Evolutionary conservation across 2,329 filamentous ascomycete genomes (phyloP).

Genomic region (Ceratocystiopsis minuta): DNA sequence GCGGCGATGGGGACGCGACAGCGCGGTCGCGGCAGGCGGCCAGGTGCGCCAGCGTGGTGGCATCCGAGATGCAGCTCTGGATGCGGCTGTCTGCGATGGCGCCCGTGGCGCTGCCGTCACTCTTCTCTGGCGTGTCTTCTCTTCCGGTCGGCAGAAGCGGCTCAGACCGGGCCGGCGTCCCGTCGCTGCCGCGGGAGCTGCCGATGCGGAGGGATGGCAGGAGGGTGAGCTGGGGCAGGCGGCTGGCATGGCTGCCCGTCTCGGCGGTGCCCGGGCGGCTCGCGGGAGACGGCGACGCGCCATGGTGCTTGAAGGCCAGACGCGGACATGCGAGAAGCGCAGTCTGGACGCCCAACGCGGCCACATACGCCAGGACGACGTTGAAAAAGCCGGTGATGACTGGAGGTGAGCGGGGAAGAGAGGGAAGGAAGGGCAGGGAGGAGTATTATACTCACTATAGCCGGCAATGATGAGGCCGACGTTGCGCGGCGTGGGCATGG

Average conservation of each 20-base stretch:
- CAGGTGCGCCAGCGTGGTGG: no score
- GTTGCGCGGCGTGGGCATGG: slow-evolving; percentile 13
- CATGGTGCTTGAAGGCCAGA: no score
- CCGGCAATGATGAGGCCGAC: slow-evolving; percentile 26
- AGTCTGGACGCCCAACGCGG: slow-evolving; percentile 13
- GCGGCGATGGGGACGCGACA: neutral
- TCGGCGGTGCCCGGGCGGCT: no score
- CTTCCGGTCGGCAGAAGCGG: no score
- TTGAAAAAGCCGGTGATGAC: slow-evolving; percentile 17
- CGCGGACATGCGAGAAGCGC: slow-evolving; percentile 1
- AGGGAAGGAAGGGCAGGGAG: no score
- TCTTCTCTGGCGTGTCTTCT: no score
- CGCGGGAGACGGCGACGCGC: no score
- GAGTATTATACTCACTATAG: slow-evolving; percentile 20
- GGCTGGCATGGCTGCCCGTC: no score
- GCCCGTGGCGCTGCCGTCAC: neutral
- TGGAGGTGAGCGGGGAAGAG: slow-evolving; percentile 2
- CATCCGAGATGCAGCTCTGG: no score
- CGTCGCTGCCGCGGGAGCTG: neutral
- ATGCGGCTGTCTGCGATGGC: neutral
- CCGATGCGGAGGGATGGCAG: neutral
- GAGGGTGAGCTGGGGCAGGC: neutral
- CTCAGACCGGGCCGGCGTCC: no score
- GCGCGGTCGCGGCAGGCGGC: no score
- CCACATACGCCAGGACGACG: slow-evolving; percentile 12